These are phyloP conservation scores for Calonectria naviculata DNA, from an alignment of 2,329 filamentous ascomycete genomes.

Conservation along the genomic window DNA sequence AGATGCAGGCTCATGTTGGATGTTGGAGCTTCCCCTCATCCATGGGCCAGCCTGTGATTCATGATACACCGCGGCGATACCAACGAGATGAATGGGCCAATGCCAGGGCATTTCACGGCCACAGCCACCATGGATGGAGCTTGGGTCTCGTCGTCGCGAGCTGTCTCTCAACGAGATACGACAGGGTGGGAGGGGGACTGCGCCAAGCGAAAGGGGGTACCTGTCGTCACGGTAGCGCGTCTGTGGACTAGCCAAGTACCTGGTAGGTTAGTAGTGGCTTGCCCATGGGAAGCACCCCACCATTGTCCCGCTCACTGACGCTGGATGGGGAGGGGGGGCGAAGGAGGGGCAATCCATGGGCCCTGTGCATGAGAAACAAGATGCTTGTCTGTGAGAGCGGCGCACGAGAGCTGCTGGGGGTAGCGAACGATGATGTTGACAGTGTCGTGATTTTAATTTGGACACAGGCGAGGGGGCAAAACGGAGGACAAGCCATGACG, in stretches of 20 bases:
- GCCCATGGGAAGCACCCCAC: conserved; percentile 15
- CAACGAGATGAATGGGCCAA: background rate
- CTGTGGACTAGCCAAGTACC: background rate
- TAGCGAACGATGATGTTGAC: background rate
- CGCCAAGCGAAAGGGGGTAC: conserved; percentile 13
- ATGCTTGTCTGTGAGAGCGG: background rate
- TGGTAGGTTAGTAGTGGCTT: background rate
- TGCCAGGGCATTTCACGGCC: conserved; percentile 11
- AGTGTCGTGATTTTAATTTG: conserved; percentile 4
- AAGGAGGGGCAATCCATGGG: conserved; percentile 25
- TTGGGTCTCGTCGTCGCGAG: conserved; percentile 2
- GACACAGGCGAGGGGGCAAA: background rate
- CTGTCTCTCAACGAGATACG: conserved; percentile 2
- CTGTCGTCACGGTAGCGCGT: conserved; percentile 4
- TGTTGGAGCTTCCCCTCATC: background rate
- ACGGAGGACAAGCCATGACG: background rate
- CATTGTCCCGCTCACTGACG: conserved; percentile 17
- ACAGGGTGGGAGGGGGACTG: background rate
- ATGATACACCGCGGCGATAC: background rate
- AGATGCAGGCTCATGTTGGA: background rate
- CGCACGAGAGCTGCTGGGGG: background rate
- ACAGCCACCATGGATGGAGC: conserved; percentile 4
- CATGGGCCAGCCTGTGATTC: background rate
- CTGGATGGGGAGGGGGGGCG: background rate
- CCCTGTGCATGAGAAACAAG: conserved; percentile 8